Evolutionary conservation across 2,329 filamentous ascomycete species (phyloP).

Genomic region (Lasiodiplodia citricola): DNA sequence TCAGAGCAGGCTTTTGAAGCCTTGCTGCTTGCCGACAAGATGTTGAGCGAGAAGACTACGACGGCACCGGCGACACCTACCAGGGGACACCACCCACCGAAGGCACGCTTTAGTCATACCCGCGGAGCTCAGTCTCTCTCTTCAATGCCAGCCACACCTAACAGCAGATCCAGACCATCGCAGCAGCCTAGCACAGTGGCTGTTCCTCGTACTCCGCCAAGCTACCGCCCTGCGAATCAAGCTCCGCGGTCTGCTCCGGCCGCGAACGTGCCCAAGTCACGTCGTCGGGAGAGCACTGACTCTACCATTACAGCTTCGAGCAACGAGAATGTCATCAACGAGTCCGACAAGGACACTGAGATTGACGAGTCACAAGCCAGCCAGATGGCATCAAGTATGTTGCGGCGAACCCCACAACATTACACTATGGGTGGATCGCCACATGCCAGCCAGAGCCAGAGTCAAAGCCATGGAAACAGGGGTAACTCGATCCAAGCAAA

Average conservation of each 20-base stretch:
- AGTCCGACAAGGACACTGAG: conserved; percentile 67
- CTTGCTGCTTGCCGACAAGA: conserved; percentile 74
- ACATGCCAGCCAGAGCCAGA: conserved; percentile 42
- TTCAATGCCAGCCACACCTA: conserved; percentile 79
- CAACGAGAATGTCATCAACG: conserved; percentile 56
- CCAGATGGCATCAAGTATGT: conserved; percentile 75
- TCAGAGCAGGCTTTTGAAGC: conserved; percentile 74
- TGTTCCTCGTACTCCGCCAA: conserved; percentile 56
- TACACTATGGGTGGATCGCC: conserved; percentile 41
- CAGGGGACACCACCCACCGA: conserved; percentile 53
- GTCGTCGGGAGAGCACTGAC: conserved; percentile 72
- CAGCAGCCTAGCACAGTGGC: conserved; percentile 62
- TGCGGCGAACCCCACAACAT: conserved; percentile 62
- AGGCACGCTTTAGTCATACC: conserved; percentile 66
- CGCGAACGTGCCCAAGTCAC: conserved; percentile 42
- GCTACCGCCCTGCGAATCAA: conserved; percentile 51
- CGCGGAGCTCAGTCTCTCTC: conserved; percentile 83
- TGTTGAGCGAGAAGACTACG: conserved; percentile 76
- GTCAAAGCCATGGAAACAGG: conserved; percentile 35
- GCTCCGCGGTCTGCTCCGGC: conserved; percentile 50
- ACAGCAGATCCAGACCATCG: conserved; percentile 59
- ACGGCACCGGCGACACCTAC: conserved; percentile 76
- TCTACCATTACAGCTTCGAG: conserved; percentile 51
- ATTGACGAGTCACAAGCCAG: conserved; percentile 77
- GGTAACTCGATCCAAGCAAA: conserved; percentile 62